Evolutionary conservation across 441 rosid genomes (phyloP).

Genomic region (Arabidopsis hybrid): DNA sequence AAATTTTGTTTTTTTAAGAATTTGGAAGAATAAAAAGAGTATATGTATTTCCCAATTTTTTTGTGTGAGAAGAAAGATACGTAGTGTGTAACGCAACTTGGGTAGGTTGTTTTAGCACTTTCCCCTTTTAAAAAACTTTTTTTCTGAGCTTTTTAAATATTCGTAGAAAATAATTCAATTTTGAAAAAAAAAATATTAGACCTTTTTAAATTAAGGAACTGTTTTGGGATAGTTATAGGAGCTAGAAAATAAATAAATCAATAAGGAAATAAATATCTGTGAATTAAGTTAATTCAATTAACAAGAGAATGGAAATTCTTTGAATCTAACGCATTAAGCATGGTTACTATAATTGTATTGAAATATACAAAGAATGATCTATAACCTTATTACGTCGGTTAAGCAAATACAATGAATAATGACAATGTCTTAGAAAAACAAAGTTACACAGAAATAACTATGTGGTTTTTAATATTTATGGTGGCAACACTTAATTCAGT

Average conservation of each 20-base stretch:
- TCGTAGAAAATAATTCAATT: not conserved
- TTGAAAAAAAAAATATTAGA: not conserved
- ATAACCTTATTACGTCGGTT: constrained; percentile 23
- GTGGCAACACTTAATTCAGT: constrained; percentile 4
- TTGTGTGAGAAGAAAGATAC: constrained; percentile 43
- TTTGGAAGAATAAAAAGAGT: not conserved
- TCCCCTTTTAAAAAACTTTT: constrained; percentile 28
- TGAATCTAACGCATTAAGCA: constrained; percentile 39
- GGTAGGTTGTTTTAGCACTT: constrained; percentile 50
- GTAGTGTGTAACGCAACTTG: constrained; percentile 50
- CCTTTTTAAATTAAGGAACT: not conserved
- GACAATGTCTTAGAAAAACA: constrained; percentile 2
- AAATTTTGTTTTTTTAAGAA: constrained; percentile 18
- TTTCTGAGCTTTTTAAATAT: constrained; percentile 29
- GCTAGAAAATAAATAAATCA: constrained; percentile 12
- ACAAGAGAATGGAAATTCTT: constrained; percentile 32
- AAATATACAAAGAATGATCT: constrained; percentile 32
- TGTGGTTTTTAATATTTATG: not conserved
- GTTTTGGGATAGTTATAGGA: constrained; percentile 10
- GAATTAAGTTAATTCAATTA: not conserved
- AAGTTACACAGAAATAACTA: constrained; percentile 4
- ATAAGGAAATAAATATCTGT: too few relatives aligned
- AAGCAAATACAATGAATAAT: constrained; percentile 36
- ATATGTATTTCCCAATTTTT: not conserved
- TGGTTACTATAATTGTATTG: constrained; percentile 27